Evolutionary conservation across 1,284 basidiomycete genomes (phyloP).

Genomic region (Ustilago xerochloae): DNA sequence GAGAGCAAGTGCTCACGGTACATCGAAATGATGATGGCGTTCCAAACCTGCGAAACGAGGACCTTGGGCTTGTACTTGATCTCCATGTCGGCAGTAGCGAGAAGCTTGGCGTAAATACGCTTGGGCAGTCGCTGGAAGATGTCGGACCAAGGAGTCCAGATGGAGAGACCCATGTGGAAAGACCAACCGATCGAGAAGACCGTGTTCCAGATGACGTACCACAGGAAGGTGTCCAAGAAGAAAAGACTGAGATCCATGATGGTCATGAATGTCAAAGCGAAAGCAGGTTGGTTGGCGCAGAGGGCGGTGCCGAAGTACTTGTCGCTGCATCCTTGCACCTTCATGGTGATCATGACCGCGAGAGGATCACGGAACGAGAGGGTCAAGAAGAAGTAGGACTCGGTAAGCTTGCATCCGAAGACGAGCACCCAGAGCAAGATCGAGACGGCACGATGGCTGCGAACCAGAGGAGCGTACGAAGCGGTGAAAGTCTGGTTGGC

Average conservation of each 20-base stretch:
- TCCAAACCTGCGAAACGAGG: constrained; percentile 68
- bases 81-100: constrained; percentile 68
- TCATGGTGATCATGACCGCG: constrained; percentile 66
- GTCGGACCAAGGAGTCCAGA: constrained; percentile 68
- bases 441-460: constrained; percentile 60
- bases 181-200: constrained; percentile 68
- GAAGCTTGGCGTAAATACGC: constrained; percentile 68
- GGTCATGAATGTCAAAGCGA: constrained; percentile 66
- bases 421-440: constrained; percentile 66
- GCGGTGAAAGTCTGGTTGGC: constrained; percentile 68
- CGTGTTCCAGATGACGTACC: constrained; percentile 69
- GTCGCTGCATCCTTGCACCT: constrained; percentile 65
- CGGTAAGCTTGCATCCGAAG: constrained; percentile 68
- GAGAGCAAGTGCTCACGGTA: constrained; percentile 68
- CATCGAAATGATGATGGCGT: constrained; percentile 69
- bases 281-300: constrained; percentile 66
- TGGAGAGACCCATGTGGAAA: constrained; percentile 67
- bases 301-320: constrained; percentile 66
- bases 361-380: constrained; percentile 68
- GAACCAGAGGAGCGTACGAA: constrained; percentile 61
- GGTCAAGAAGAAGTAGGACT: constrained; percentile 68
- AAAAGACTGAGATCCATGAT: constrained; percentile 68
- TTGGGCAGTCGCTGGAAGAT: constrained; percentile 68
- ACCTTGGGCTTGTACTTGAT: constrained; percentile 69
- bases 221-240: constrained; percentile 68